These are phyloP conservation scores for Ophiostoma australiae DNA, from an alignment of 2,329 filamentous ascomycete species.

Conservation along the genomic window DNA sequence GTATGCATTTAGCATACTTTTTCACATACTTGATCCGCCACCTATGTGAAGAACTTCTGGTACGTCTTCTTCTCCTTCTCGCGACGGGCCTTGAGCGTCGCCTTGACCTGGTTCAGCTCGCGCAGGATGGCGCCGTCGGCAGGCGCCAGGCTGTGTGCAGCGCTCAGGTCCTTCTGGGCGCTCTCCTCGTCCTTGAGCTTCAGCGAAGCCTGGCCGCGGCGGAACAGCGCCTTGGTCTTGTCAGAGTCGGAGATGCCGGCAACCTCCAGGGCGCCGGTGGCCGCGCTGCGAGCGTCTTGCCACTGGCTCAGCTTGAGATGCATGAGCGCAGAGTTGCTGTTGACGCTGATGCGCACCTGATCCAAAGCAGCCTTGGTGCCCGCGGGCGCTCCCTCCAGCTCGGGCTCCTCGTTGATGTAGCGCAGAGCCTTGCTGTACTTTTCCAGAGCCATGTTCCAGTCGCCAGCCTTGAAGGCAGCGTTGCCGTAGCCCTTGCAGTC, in stretches of 20 bases:
- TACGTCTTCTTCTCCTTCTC: slow-evolving; percentile 91
- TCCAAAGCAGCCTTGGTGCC: slow-evolving; percentile 63
- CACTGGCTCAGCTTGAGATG: slow-evolving; percentile 73
- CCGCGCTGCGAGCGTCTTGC: slow-evolving; percentile 64
- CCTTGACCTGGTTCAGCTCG: slow-evolving; percentile 75
- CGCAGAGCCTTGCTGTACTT: slow-evolving; percentile 94
- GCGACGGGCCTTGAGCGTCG: slow-evolving; percentile 63
- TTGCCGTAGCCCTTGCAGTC: slow-evolving; percentile 92
- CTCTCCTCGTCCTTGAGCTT: slow-evolving; percentile 79
- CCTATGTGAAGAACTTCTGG: slow-evolving; percentile 92
- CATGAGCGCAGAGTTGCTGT: slow-evolving; percentile 83
- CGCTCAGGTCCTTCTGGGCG: slow-evolving; percentile 68
- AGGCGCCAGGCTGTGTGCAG: slow-evolving; percentile 70
- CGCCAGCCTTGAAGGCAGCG: slow-evolving; percentile 77
- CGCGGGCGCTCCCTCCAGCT: slow-evolving; percentile 64
- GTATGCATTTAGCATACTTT: too few species aligned
- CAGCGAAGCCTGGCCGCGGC: slow-evolving; percentile 70
- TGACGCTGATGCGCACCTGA: slow-evolving; percentile 73
- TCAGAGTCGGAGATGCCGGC: slow-evolving; percentile 65
- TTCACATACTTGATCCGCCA: too few species aligned
- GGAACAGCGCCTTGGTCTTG: slow-evolving; percentile 82
- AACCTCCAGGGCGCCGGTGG: slow-evolving; percentile 67
- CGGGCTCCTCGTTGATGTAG: slow-evolving; percentile 81
- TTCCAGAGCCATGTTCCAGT: slow-evolving; percentile 65
- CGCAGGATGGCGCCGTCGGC: slow-evolving; percentile 67